Evolutionary conservation across 2,329 filamentous ascomycete genomes (phyloP), one percentile per base, ranked within the genome.

Genomic region (Diplodia seriata): DNA sequence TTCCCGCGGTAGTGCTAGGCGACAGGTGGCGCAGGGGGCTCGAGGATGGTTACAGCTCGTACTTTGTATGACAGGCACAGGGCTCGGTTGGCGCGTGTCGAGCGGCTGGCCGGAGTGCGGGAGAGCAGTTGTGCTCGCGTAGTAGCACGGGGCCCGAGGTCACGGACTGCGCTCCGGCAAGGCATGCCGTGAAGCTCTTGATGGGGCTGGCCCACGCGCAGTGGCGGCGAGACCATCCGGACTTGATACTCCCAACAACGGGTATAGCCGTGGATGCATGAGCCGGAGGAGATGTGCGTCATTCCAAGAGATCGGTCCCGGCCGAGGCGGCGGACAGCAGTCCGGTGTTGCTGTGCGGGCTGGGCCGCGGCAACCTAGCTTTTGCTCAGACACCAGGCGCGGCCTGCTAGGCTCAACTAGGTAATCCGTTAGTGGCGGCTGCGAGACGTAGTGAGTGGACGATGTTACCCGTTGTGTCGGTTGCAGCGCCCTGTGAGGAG

Each of bases 231-330:
- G 18, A 51, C 23, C 29, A 14, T 51, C 29, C 43, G 59, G 47
- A 63, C 43, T 51, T 51, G 59, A 40, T 51, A 63, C 59, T 63
- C 14, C n/a, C 59, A 33, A 38, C 12, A n/a, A 63, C 59, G 59
- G 59, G 59, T 51, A 63, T 8, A 51, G 59, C 59, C 59, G 59
- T 47, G 38, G 43, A 20, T 51, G 59, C 47, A 63, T 51, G 15
- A 36, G 29, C 31, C 23, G 20, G 47, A n/a, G 40, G 9, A 51
- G 9, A 26, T 23, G 29, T 38, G 31, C 47, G 31, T 51, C 43
- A 40, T 38, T 14, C 29, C 40, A 15, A 29, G 9, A 29, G 18
- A 26, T 8, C 31, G 29, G 29, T 51, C 26, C 20, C 59, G 43
- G 33, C 31, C 31, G 51, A 18, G 47, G 4, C n/a, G 26, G 20